Percentiles rank a stretch among this genome's conserved stretches.
These are phyloP conservation scores for Daedalea quercina DNA, from an alignment of 768 basidiomycete genomes.

Conservation along the genomic window DNA sequence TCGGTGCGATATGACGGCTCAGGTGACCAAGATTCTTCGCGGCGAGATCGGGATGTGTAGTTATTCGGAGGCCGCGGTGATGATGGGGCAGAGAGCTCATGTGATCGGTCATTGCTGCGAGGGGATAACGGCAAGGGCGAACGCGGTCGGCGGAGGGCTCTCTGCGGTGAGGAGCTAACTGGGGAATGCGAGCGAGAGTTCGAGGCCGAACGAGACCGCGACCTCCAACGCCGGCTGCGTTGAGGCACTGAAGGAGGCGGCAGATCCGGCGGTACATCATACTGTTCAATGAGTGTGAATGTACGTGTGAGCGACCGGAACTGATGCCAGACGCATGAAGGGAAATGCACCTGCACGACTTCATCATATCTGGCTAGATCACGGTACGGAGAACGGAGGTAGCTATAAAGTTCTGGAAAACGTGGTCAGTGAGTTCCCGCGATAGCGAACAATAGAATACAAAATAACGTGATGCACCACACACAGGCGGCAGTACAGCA, in stretches of 20 bases:
- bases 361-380: slow-evolving; percentile 80
- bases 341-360: slow-evolving; percentile 58
- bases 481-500: neutral
- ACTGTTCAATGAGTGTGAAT: slow-evolving; percentile 31
- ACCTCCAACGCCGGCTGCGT: slow-evolving; percentile 24
- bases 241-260: slow-evolving; percentile 27
- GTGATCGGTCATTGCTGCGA: neutral
- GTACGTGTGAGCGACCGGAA: slow-evolving; percentile 1
- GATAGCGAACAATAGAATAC: neutral
- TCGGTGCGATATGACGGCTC: neutral
- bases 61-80: neutral
- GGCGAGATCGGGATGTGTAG: neutral
- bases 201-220: slow-evolving; percentile 19
- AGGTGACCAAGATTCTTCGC: neutral
- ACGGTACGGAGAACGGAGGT: slow-evolving; percentile 81
- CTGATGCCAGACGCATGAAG: neutral
- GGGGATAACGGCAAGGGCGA: neutral
- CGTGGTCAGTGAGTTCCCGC: neutral
- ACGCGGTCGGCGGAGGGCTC: neutral
- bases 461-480: neutral
- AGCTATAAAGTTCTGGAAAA: slow-evolving; percentile 74
- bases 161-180: neutral
- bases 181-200: slow-evolving; percentile 22
- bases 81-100: neutral
- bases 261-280: slow-evolving; percentile 44